Conservation (phyloP, 2,329 filamentous ascomycete species). For the Rhinocladiella similis region DNA sequence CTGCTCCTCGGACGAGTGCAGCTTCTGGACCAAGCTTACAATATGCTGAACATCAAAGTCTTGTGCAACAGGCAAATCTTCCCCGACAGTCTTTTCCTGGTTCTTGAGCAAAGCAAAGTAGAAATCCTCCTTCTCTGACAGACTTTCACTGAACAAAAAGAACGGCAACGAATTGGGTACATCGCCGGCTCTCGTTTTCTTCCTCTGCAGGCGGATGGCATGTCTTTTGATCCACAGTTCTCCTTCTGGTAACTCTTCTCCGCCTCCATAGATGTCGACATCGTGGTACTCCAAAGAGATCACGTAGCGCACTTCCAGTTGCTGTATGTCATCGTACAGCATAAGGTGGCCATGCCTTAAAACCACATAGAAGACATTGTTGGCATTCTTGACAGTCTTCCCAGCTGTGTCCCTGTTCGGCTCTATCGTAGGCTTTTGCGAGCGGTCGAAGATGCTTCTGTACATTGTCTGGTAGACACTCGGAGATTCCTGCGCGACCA, state of each 20-base stretch:
- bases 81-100: slow-evolving; percentile 65
- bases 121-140: slow-evolving; percentile 96
- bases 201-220: slow-evolving; percentile 77
- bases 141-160: slow-evolving; percentile 91
- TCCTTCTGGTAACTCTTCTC: slow-evolving; percentile 76
- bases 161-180: slow-evolving; percentile 73
- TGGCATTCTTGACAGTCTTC: slow-evolving; percentile 58
- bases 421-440: slow-evolving; percentile 57
- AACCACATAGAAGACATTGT: slow-evolving; percentile 92
- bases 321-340: slow-evolving; percentile 94
- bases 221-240: slow-evolving; percentile 96
- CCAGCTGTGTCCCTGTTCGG: slow-evolving; percentile 46
- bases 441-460: slow-evolving; percentile 88
- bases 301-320: slow-evolving; percentile 93
- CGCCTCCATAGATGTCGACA: slow-evolving; percentile 81
- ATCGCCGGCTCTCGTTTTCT: slow-evolving; percentile 54
- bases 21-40: slow-evolving; percentile 81
- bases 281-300: slow-evolving; percentile 88
- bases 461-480: slow-evolving; percentile 99
- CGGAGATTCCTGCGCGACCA: slow-evolving; percentile 76
- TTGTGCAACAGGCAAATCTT: slow-evolving; percentile 66
- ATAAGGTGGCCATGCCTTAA: slow-evolving; percentile 91
- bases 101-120: slow-evolving; percentile 90
- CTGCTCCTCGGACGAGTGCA: slow-evolving; percentile 91
- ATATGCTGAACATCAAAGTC: slow-evolving; percentile 83